These are phyloP conservation scores for Dendrobium officinale DNA, from an alignment of 106 monocot species.

Conservation along the genomic window DNA sequence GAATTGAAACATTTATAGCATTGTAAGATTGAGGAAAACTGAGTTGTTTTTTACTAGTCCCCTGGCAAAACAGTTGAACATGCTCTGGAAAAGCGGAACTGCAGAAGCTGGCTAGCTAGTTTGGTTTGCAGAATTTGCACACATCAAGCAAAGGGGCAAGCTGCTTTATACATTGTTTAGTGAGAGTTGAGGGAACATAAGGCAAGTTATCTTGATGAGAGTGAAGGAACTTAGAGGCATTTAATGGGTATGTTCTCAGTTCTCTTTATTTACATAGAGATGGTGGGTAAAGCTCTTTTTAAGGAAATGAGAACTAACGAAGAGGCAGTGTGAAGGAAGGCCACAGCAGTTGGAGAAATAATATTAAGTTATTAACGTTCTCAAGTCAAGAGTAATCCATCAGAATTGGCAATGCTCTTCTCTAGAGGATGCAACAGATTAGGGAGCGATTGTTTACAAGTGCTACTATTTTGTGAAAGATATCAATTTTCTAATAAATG, in stretches of 20 bases:
- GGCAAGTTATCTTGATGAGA: neutral
- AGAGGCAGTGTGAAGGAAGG: neutral
- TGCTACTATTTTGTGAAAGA: neutral
- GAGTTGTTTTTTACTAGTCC: too few species aligned
- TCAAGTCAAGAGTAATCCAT: neutral
- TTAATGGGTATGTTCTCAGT: neutral
- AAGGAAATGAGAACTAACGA: neutral
- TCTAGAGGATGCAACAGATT: neutral
- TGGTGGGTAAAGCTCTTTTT: neutral
- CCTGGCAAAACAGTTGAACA: too few species aligned
- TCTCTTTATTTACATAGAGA: neutral
- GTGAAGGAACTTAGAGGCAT: neutral
- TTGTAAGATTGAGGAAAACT: too few species aligned
- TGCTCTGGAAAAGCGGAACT: too few species aligned
- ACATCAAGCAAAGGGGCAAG: neutral
- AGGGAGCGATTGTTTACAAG: neutral
- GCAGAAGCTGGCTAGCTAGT: too few species aligned
- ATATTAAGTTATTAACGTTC: neutral
- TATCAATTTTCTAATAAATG: neutral
- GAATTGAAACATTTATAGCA: too few species aligned
- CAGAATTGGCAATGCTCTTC: neutral
- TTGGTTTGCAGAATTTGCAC: neutral
- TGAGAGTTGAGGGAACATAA: neutral
- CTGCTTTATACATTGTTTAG: neutral
- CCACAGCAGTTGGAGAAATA: neutral